Conservation (phyloP, 768 basidiomycete species). For the Russula ochroleuca region DNA sequence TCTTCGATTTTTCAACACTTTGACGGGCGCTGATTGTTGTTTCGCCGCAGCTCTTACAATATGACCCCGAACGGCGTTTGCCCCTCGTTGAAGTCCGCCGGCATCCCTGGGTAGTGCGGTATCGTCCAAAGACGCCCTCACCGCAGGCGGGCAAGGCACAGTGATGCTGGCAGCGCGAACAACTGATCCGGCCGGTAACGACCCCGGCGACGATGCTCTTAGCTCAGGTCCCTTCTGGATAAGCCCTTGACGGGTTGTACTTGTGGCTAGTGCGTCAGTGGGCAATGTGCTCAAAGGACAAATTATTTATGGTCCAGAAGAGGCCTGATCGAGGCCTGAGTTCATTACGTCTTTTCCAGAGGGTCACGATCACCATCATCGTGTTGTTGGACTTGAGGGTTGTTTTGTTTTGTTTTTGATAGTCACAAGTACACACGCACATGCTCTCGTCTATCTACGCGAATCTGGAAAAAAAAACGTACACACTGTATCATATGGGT, state of each 20-base stretch:
- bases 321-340: too few relatives aligned
- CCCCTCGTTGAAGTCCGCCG: slow-evolving; percentile 42
- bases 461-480: too few relatives aligned
- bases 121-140: slow-evolving; percentile 27
- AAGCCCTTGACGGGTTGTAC: neutral
- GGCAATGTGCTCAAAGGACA: neutral
- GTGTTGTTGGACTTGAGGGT: neutral
- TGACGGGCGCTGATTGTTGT: neutral
- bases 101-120: slow-evolving; percentile 42
- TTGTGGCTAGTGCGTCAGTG: neutral
- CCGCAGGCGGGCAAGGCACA: neutral
- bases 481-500: neutral
- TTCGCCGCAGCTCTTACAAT: slow-evolving; percentile 67
- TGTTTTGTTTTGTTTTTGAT: neutral
- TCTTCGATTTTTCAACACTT: neutral
- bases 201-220: neutral
- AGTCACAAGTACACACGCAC: neutral
- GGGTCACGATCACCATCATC: neutral
- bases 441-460: neutral
- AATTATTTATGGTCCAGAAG: neutral
- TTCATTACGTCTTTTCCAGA: neutral
- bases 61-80: slow-evolving; percentile 41
- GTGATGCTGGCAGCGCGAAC: neutral
- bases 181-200: neutral
- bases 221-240: neutral